Conservation (phyloP, 257 asterid genomes). For the Vinca minor region DNA sequence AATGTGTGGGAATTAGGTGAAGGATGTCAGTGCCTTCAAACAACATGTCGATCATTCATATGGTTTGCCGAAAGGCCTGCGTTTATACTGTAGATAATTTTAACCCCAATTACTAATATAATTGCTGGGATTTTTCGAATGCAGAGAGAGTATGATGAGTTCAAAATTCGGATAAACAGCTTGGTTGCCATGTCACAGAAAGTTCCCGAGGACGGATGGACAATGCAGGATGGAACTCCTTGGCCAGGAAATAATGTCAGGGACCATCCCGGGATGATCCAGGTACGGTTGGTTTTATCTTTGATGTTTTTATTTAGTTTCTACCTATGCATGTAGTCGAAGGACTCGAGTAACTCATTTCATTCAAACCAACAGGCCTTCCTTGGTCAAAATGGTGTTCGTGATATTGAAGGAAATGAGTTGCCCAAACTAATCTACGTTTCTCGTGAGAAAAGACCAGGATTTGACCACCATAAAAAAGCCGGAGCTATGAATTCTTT, state of each 20-base stretch:
- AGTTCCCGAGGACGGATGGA: constrained; percentile 99
- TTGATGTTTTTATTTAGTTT: not conserved
- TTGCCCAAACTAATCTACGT: constrained; percentile 88
- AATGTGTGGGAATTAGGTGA: not conserved
- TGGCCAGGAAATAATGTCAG: constrained; percentile 97
- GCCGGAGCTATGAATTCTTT: constrained; percentile 98
- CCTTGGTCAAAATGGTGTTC: constrained; percentile 83
- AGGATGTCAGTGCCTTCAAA: not conserved
- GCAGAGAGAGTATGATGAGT: constrained; percentile 96
- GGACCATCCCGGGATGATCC: constrained; percentile 99
- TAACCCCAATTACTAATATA: not conserved
- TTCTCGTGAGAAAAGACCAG: constrained; percentile 98
- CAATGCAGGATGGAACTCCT: constrained; percentile 97
- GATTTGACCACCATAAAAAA: constrained; percentile 91
- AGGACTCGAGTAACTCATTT: constrained; percentile 4
- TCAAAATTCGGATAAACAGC: constrained; percentile 74
- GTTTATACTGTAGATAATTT: not conserved
- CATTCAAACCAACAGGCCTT: constrained; percentile 48
- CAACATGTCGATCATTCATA: not conserved
- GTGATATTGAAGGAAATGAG: constrained; percentile 77
- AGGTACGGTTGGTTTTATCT: constrained; percentile 35
- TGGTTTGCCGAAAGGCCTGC: not conserved
- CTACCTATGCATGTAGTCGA: not conserved
- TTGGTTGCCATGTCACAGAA: constrained; percentile 81
- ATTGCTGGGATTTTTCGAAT: constrained; percentile 5